Evolutionary conservation across 2,329 filamentous ascomycete species (phyloP), one percentile per base, ranked within the genome.

Genomic region (Ophiostoma fasciatum): DNA sequence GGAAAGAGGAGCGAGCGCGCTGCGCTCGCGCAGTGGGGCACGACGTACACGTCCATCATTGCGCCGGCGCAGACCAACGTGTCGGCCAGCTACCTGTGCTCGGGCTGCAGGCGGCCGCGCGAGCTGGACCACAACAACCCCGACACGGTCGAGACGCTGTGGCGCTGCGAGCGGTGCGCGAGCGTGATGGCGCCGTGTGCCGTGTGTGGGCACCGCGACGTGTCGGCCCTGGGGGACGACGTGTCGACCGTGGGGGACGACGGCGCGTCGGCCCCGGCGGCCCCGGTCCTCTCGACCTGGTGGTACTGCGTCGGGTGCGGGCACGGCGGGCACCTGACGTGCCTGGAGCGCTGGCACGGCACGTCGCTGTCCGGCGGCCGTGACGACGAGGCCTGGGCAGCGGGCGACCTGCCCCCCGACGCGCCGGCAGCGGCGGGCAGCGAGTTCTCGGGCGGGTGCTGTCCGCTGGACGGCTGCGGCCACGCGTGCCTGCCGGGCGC

Each of bases 281-380:
- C 51, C 5, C 45, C 50, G 1, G 47, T 56, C 5, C 44, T 65
- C 20, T 54, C 58, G 0, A 63, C 63, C 2, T 78, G 74, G 74
- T 78, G 70, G 69, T 71, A 71, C 46, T 78, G 74, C 39, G 65
- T 68, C 1, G 68, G 66, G 11, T 78, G 74, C 46, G 63, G 63
- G 1, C 74, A 78, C 45, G 74, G 74, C 20, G 74, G 74, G 0
- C 74, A 78, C 49, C 62, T 67, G 0, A 63, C 64, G 0, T 78
- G 74, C 39, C 58, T 78, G 1, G 61, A 67, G 36, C 60, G 60
- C 3, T 78, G 74, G 74, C 73, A 78, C 49, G 20, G 36, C 10
- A 14, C 17, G 23, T 21, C n/a, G 18, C 10, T 27, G 29, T 22
- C 8, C n/a, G 31, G 17, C 11, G 13, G 13, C 12, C 21, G 28